Conservation (phyloP, 1,284 basidiomycete genomes). For the Malassezia globosa region DNA sequence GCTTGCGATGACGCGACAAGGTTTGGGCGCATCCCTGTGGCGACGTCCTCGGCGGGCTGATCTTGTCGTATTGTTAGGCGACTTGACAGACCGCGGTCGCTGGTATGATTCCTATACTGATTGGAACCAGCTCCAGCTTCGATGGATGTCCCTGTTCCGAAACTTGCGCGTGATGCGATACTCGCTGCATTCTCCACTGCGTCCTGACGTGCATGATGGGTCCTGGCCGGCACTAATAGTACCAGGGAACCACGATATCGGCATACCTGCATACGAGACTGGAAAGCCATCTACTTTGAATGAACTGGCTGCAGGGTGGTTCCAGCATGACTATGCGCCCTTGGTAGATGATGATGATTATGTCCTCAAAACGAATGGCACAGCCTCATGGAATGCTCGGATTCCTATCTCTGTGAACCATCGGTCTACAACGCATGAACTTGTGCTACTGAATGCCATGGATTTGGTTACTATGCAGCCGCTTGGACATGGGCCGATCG, state of each 20-base stretch:
- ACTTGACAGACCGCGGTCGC: constrained; percentile 13
- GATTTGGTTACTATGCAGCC: constrained; percentile 35
- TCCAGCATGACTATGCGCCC: constrained; percentile 15
- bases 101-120: neutral
- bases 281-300: constrained; percentile 1
- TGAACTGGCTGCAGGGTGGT: constrained; percentile 13
- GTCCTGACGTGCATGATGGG: neutral
- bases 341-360: constrained; percentile 18
- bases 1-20: constrained; percentile 4
- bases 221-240: constrained; percentile 1
- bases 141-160: neutral
- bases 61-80: constrained; percentile 9
- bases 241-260: constrained; percentile 35
- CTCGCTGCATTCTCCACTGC: neutral
- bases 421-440: constrained; percentile 24
- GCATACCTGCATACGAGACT: constrained; percentile 17
- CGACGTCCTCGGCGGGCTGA: neutral
- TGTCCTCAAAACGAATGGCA: constrained; percentile 14
- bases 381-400: constrained; percentile 24
- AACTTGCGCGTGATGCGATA: neutral
- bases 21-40: constrained; percentile 6
- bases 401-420: constrained; percentile 19
- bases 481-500: constrained; percentile 12
- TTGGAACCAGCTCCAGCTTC: neutral
- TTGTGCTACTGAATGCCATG: constrained; percentile 27